phyloP scores from a whole-genome alignment of 2,329 filamentous ascomycete genomes.

The Hypoxylon sp. region DNA sequence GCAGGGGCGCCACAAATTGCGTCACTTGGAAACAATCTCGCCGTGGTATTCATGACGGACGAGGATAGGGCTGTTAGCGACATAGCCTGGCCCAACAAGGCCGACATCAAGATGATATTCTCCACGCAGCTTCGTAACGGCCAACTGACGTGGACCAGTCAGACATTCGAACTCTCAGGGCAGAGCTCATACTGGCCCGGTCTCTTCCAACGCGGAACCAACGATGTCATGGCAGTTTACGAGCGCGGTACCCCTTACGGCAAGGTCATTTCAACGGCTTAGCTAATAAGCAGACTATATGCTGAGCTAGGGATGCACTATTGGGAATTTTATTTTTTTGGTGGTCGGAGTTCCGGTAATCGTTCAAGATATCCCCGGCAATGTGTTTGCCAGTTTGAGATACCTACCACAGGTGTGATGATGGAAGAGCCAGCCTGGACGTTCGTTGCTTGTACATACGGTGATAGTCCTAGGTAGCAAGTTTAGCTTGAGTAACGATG shows the following conservation, averaged over 20 bases:
- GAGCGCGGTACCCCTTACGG: conserved; percentile 34
- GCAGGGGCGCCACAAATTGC: conserved; percentile 56
- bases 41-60: conserved; percentile 57
- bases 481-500: background rate
- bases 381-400: conserved; percentile 2
- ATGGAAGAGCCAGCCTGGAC: background rate
- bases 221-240: conserved; percentile 38
- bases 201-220: conserved; percentile 20
- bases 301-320: conserved; percentile 4
- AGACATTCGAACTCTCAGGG: conserved; percentile 31
- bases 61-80: conserved; percentile 47
- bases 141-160: conserved; percentile 35
- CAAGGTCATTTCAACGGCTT: conserved; percentile 25
- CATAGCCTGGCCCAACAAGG: conserved; percentile 56
- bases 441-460: conserved; percentile 10
- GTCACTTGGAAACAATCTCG: conserved; percentile 52
- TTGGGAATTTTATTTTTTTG: conserved; percentile 1
- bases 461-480: background rate
- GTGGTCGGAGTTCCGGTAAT: conserved; percentile 12
- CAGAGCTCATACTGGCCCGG: conserved; percentile 39
- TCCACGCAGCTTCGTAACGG: conserved; percentile 36
- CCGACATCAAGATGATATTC: conserved; percentile 51
- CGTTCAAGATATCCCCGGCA: conserved; percentile 30
- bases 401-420: conserved; percentile 1
- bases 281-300: background rate